Conservation (phyloP, 352 stramenopile species). For the Lagenidium giganteum region DNA sequence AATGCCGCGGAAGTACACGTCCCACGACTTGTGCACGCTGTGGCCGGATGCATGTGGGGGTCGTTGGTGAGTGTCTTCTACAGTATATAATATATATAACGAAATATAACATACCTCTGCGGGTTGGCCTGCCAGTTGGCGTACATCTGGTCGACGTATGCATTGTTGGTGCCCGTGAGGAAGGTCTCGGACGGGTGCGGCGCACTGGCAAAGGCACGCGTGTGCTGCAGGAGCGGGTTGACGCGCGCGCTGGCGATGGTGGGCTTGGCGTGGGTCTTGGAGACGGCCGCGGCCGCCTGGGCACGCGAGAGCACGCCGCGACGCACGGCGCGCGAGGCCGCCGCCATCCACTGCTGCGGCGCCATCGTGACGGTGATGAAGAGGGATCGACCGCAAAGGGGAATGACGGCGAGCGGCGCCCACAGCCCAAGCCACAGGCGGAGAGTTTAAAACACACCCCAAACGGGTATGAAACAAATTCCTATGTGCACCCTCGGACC, state of each 20-base stretch:
- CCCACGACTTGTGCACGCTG: constrained; percentile 84
- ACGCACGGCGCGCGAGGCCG: constrained; percentile 44
- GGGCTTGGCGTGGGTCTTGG: not conserved
- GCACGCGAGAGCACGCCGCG: constrained; percentile 31
- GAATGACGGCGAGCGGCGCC: too few species aligned
- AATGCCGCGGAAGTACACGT: constrained; percentile 84
- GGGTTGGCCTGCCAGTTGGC: constrained; percentile 90
- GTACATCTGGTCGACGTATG: constrained; percentile 99
- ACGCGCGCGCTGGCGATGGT: constrained; percentile 7
- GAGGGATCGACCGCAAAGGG: too few species aligned
- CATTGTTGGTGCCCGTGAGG: constrained; percentile 90
- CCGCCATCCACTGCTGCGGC: constrained; percentile 54
- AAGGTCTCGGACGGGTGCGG: constrained; percentile 89
- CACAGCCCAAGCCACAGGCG: too few species aligned
- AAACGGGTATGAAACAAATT: too few species aligned
- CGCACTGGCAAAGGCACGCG: constrained; percentile 52
- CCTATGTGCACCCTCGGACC: too few species aligned
- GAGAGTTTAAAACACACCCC: too few species aligned
- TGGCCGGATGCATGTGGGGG: constrained; percentile 1
- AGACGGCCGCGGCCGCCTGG: constrained; percentile 17
- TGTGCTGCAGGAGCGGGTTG: constrained; percentile 14
- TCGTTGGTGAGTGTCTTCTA: too few species aligned
- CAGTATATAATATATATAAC: too few species aligned
- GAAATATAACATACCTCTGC: constrained; percentile 34
- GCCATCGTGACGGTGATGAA: constrained; percentile 34